phyloP scores from a whole-genome alignment of 495 filamentous ascomycete genomes.

The Niebla homalea region DNA sequence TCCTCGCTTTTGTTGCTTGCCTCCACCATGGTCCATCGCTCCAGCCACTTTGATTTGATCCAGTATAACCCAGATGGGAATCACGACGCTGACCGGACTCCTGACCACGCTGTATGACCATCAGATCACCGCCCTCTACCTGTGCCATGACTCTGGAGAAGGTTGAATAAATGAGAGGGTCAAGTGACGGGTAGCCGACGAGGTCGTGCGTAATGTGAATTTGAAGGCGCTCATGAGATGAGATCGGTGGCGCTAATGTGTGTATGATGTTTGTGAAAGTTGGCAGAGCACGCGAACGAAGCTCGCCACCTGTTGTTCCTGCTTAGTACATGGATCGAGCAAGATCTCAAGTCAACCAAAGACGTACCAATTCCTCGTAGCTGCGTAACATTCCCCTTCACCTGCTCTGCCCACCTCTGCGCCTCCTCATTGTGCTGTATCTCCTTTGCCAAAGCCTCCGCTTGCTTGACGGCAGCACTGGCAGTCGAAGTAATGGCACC shows the following conservation, averaged over 20 bases:
- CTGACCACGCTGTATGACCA: constrained; percentile 87
- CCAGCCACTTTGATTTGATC: constrained; percentile 50
- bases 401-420: constrained; percentile 87
- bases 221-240: constrained; percentile 90
- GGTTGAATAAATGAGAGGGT: constrained; percentile 81
- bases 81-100: constrained; percentile 61
- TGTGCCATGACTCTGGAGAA: constrained; percentile 97
- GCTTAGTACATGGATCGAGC: constrained; percentile 12
- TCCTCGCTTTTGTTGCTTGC: constrained; percentile 51
- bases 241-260: constrained; percentile 90
- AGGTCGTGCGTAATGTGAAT: constrained; percentile 98
- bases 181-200: constrained; percentile 83
- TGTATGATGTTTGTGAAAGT: constrained; percentile 92
- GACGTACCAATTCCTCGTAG: constrained; percentile 63
- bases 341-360: neutral
- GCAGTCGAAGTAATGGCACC: constrained; percentile 55
- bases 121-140: constrained; percentile 93
- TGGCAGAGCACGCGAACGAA: constrained; percentile 77
- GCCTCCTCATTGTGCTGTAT: constrained; percentile 95
- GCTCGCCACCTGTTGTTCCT: constrained; percentile 58
- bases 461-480: constrained; percentile 78
- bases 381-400: constrained; percentile 79
- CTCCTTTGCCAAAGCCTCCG: constrained; percentile 85
- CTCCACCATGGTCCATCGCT: constrained; percentile 96
- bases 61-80: constrained; percentile 44